Evolutionary conservation across 306 rosid genomes (phyloP).

Genomic region (Sindora glabra): DNA sequence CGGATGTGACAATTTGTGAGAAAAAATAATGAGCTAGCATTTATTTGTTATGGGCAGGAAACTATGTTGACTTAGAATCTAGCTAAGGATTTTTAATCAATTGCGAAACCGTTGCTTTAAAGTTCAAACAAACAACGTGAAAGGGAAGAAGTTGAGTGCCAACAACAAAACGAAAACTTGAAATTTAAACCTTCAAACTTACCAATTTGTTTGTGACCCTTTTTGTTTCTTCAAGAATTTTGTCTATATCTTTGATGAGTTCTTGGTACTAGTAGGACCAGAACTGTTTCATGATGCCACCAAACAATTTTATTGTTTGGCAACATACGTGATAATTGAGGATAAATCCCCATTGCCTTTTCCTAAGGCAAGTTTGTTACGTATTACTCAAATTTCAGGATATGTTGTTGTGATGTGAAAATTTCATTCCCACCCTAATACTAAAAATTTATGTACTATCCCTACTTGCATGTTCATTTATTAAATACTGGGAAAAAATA

Average conservation of each 20-base stretch:
- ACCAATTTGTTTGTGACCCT: background rate
- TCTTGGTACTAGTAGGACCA: background rate
- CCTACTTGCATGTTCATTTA: too few relatives aligned
- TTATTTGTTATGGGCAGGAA: too few relatives aligned
- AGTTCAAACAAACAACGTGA: conserved; percentile 1
- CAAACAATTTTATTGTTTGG: background rate
- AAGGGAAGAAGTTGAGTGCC: background rate
- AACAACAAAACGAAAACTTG: background rate
- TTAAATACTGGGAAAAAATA: too few relatives aligned
- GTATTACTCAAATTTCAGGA: too few relatives aligned
- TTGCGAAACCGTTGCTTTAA: conserved; percentile 12
- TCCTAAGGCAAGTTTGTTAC: too few relatives aligned
- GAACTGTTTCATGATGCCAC: background rate
- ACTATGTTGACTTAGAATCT: background rate
- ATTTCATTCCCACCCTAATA: too few relatives aligned
- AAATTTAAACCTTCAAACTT: background rate
- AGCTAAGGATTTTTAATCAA: background rate
- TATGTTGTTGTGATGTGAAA: too few relatives aligned
- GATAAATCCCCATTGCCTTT: background rate
- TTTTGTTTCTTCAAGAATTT: background rate
- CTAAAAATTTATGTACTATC: too few relatives aligned
- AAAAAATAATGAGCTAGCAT: too few relatives aligned
- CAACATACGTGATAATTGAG: background rate
- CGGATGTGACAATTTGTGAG: too few relatives aligned
- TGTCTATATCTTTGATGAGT: background rate